A percentile compares a stretch with the other conserved stretches of the same genome.
phyloP scores from a whole-genome alignment of 768 basidiomycete genomes.

The Hericium coralloides region DNA sequence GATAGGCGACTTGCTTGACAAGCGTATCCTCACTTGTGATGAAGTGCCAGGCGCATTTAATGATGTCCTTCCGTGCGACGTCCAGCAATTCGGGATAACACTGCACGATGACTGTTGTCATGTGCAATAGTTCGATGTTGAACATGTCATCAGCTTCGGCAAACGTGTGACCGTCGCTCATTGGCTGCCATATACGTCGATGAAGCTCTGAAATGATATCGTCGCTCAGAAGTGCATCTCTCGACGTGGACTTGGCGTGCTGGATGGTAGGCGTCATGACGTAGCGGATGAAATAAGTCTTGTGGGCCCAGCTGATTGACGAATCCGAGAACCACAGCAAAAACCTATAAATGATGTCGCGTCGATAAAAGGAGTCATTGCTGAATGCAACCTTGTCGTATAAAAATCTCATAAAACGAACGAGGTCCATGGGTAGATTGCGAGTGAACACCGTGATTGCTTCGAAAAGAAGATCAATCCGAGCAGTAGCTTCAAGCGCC shows the following conservation, averaged over 20 bases:
- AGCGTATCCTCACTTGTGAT: constrained; percentile 81
- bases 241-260: constrained; percentile 46
- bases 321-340: constrained; percentile 72
- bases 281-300: constrained; percentile 70
- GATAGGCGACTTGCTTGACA: constrained; percentile 87
- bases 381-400: constrained; percentile 77
- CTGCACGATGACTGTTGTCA: constrained; percentile 85
- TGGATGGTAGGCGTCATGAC: constrained; percentile 83
- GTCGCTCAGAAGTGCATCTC: constrained; percentile 57
- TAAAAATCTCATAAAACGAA: constrained; percentile 74
- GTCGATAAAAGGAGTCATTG: constrained; percentile 57
- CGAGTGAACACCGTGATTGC: constrained; percentile 75
- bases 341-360: constrained; percentile 81
- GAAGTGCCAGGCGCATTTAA: constrained; percentile 88
- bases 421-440: constrained; percentile 72
- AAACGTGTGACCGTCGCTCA: constrained; percentile 46
- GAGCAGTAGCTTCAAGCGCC: constrained; percentile 57
- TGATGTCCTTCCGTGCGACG: constrained; percentile 83
- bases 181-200: constrained; percentile 73
- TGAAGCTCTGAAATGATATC: constrained; percentile 67
- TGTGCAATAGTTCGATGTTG: constrained; percentile 82
- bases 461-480: constrained; percentile 86
- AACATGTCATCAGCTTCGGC: constrained; percentile 70
- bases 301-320: constrained; percentile 60
- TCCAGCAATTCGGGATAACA: constrained; percentile 73